phyloP scores from a whole-genome alignment of 2,329 filamentous ascomycete genomes.

The Fusarium foetens region DNA sequence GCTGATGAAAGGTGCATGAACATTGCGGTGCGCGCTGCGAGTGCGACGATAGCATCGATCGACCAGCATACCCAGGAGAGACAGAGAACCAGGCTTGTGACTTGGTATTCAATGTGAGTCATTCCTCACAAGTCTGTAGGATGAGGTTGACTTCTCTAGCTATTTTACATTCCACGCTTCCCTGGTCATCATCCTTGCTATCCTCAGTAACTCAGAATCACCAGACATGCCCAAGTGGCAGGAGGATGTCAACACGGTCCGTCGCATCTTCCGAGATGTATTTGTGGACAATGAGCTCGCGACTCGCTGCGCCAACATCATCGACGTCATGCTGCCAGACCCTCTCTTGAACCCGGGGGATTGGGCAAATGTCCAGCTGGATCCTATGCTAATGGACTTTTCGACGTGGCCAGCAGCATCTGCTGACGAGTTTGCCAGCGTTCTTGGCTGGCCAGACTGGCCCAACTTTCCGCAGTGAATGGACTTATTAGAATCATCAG shows the following conservation, averaged over 20 bases:
- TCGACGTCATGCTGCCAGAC: background rate
- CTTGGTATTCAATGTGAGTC: background rate
- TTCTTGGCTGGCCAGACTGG: background rate
- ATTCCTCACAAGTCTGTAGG: fast-evolving
- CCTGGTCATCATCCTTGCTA: background rate
- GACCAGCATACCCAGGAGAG: background rate
- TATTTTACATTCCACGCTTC: background rate
- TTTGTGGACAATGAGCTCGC: background rate
- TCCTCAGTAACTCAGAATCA: background rate
- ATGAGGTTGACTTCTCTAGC: background rate
- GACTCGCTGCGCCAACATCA: background rate
- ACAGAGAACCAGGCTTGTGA: background rate
- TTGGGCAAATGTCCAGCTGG: background rate
- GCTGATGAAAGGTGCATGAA: background rate
- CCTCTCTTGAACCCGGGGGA: background rate
- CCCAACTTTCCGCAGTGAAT: background rate
- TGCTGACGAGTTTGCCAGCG: background rate
- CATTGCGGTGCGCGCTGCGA: background rate
- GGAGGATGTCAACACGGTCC: background rate
- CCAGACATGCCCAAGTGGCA: background rate
- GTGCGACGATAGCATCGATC: background rate
- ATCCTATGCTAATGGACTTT: background rate
- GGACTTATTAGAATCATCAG: fast-evolving
- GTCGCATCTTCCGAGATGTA: background rate
- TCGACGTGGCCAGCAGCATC: background rate